Evolutionary conservation across 2,329 filamentous ascomycete species (phyloP).

Genomic region (Arthrobotrys sinensis): DNA sequence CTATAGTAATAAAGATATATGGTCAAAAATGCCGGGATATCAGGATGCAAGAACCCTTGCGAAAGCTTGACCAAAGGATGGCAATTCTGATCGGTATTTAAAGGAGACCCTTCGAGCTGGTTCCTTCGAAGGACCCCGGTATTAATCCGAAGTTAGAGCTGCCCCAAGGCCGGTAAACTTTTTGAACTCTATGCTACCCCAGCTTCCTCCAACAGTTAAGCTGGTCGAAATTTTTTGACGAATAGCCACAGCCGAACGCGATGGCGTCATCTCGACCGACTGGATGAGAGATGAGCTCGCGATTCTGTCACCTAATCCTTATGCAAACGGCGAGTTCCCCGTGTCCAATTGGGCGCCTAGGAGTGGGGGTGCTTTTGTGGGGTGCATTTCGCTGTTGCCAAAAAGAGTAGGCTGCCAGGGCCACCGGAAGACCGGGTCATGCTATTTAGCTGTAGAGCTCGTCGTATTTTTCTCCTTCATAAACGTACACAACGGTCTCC

Average conservation of each 20-base stretch:
- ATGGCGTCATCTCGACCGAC: slow-evolving; percentile 51
- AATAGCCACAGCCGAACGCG: not conserved
- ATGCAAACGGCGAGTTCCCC: slow-evolving; percentile 47
- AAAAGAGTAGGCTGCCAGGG: slow-evolving; percentile 27
- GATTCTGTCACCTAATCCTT: slow-evolving; percentile 51
- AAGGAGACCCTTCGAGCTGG: slow-evolving; percentile 11
- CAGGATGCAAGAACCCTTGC: slow-evolving; percentile 9
- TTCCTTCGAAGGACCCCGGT: slow-evolving; percentile 8
- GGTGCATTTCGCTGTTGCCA: slow-evolving; percentile 24
- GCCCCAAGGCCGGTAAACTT: slow-evolving; percentile 31
- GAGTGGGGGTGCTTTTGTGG: slow-evolving; percentile 32
- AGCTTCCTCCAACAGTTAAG: slow-evolving; percentile 37
- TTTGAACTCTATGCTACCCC: slow-evolving; percentile 30
- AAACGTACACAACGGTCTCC: slow-evolving; percentile 30
- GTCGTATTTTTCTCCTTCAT: slow-evolving; percentile 32
- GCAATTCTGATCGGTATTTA: slow-evolving; percentile 15
- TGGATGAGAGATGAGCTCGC: slow-evolving; percentile 44
- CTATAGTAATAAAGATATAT: not conserved
- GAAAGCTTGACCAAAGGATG: slow-evolving; percentile 5
- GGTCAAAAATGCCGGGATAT: slow-evolving; percentile 11
- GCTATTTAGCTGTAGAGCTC: slow-evolving; percentile 24
- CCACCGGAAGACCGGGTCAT: slow-evolving; percentile 15
- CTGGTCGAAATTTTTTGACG: slow-evolving; percentile 39
- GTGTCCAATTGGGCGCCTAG: slow-evolving; percentile 30
- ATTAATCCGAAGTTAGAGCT: slow-evolving; percentile 42